These are phyloP conservation scores for Diaporthe longicolla DNA, from an alignment of 2,329 filamentous ascomycete species.

Conservation along the genomic window DNA sequence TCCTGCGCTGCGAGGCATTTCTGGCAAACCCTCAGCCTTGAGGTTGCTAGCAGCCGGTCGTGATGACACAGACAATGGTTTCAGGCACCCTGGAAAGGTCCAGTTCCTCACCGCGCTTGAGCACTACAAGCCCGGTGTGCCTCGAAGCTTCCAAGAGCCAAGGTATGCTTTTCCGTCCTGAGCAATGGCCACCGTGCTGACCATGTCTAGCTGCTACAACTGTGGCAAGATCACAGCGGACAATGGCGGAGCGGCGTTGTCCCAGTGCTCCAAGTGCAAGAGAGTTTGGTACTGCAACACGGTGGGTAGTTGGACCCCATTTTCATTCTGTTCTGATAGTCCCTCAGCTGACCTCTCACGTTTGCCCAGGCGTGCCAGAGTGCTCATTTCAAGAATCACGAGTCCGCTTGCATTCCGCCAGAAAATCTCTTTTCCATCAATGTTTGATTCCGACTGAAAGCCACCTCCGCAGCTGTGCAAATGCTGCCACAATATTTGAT, in stretches of 20 bases:
- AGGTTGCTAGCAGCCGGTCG: background rate
- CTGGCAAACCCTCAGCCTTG: background rate
- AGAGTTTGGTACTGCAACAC: slow-evolving; percentile 44
- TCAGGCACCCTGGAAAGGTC: slow-evolving; percentile 43
- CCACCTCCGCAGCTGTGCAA: too few species aligned
- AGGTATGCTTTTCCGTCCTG: slow-evolving; percentile 20
- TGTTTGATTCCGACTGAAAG: background rate
- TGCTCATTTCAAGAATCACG: slow-evolving; percentile 41
- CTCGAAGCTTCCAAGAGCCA: slow-evolving; percentile 43
- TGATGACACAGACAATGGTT: slow-evolving; percentile 37
- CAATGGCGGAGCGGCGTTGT: slow-evolving; percentile 30
- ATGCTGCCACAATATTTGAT: background rate
- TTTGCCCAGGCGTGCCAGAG: slow-evolving; percentile 42
- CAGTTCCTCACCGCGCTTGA: slow-evolving; percentile 47
- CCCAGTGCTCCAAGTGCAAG: slow-evolving; percentile 42
- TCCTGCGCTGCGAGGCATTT: background rate
- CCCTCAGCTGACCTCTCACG: background rate
- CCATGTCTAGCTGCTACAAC: slow-evolving; percentile 44
- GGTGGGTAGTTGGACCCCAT: slow-evolving; percentile 21
- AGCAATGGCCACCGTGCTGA: background rate
- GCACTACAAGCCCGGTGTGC: slow-evolving; percentile 44
- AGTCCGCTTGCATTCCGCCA: slow-evolving; percentile 31
- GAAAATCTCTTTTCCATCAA: slow-evolving; percentile 4
- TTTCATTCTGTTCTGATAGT: background rate
- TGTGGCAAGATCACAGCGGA: slow-evolving; percentile 45